Percentiles rank a stretch among this genome's conserved stretches.
Conservation (phyloP, 179 eudicot genomes). For the Beta lomatogona region DNA sequence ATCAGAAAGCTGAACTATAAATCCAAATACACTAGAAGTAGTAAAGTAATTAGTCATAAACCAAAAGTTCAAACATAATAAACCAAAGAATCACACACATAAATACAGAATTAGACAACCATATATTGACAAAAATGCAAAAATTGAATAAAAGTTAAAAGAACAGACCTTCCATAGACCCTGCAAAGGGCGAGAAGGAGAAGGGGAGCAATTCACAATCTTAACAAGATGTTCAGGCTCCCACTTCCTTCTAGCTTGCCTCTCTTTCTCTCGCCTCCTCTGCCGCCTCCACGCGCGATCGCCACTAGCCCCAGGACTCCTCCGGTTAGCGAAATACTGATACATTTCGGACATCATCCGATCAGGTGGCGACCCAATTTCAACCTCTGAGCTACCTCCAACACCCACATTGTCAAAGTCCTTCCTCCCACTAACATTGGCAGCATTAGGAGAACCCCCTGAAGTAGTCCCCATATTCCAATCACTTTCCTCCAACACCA, state of each 20-base stretch:
- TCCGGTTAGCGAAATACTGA: constrained; percentile 81
- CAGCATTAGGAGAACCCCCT: constrained; percentile 1
- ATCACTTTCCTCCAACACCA: constrained; percentile 64
- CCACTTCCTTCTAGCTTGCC: constrained; percentile 71
- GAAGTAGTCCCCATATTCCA: constrained; percentile 7
- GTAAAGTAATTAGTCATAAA: no score
- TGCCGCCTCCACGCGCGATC: constrained; percentile 80
- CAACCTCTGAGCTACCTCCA: constrained; percentile 23
- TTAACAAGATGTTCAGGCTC: constrained; percentile 88
- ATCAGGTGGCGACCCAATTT: constrained; percentile 71
- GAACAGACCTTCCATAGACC: constrained; percentile 94
- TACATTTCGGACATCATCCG: constrained; percentile 70
- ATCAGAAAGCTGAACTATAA: no score
- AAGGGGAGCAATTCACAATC: constrained; percentile 70
- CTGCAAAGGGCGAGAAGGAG: constrained; percentile 77
- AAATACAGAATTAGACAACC: background rate
- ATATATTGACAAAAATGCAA: background rate
- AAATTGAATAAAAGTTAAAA: background rate
- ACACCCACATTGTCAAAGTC: constrained; percentile 36
- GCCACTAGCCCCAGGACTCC: constrained; percentile 65
- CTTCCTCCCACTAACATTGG: background rate
- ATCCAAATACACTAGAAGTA: background rate
- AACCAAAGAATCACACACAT: background rate
- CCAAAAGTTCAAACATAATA: background rate
- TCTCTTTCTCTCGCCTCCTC: constrained; percentile 83